Percentiles rank a stretch among this genome's conserved stretches.
Evolutionary conservation across 805 yeast species (phyloP).

Genomic region (Hanseniaspora singularis): DNA sequence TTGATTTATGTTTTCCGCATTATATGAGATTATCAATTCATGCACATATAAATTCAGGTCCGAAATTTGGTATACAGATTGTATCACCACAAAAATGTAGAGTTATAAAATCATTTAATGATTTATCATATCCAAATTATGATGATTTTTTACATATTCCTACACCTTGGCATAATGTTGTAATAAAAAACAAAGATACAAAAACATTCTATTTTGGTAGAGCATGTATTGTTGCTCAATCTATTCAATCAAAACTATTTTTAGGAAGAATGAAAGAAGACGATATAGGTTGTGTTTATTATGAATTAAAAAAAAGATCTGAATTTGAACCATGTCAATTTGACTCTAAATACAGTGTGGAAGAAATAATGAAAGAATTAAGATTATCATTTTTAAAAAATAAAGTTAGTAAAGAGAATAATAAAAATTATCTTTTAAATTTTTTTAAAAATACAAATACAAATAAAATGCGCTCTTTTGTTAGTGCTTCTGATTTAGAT

Average conservation of each 20-base stretch:
- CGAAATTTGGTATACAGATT: constrained; percentile 45
- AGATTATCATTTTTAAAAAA: not conserved
- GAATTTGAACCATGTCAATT: not conserved
- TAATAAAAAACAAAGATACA: constrained; percentile 34
- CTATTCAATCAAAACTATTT: constrained; percentile 28
- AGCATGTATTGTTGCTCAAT: constrained; percentile 30
- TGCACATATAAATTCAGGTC: constrained; percentile 48
- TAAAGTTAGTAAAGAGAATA: not conserved
- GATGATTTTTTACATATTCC: constrained; percentile 51
- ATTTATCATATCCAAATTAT: constrained; percentile 32
- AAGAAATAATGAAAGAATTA: not conserved
- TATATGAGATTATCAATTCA: constrained; percentile 50
- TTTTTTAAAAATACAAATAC: not conserved
- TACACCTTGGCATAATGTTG: constrained; percentile 55
- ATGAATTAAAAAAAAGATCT: not conserved
- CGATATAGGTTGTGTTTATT: not conserved
- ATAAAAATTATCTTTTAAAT: not conserved
- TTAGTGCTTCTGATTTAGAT: not conserved
- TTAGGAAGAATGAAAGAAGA: constrained; percentile 29
- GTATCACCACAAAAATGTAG: constrained; percentile 36
- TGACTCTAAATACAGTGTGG: not conserved
- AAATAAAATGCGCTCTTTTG: not conserved
- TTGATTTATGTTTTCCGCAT: constrained; percentile 47
- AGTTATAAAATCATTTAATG: constrained; percentile 35
- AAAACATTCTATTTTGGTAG: constrained; percentile 29